A percentile compares a stretch with the other conserved stretches of the same genome.
phyloP scores from a whole-genome alignment of 1,139 yeast genomes.

The Arxiozyma bovina region DNA sequence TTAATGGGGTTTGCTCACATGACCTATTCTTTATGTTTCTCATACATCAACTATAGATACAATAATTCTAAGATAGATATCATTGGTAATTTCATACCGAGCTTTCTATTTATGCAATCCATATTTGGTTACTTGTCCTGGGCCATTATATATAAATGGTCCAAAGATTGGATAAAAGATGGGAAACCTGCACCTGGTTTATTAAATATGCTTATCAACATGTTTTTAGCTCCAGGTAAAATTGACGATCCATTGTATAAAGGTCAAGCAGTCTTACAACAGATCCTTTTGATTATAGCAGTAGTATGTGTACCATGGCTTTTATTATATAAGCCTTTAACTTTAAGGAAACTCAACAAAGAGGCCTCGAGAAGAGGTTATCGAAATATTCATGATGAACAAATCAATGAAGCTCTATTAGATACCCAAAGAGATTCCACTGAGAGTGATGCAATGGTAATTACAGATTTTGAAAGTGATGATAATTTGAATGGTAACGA shows the following conservation, averaged over 20 bases:
- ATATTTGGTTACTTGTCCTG: slow-evolving; percentile 70
- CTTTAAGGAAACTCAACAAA: slow-evolving; percentile 31
- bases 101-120: slow-evolving; percentile 72
- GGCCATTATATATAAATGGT: slow-evolving; percentile 72
- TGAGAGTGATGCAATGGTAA: slow-evolving; percentile 29
- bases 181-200: slow-evolving; percentile 69
- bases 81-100: slow-evolving; percentile 71
- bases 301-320: slow-evolving; percentile 72
- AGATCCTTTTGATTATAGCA: slow-evolving; percentile 50
- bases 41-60: slow-evolving; percentile 54
- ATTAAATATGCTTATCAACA: slow-evolving; percentile 70
- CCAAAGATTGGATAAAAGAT: slow-evolving; percentile 64
- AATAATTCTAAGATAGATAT: slow-evolving; percentile 57
- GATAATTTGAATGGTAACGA: slow-evolving; percentile 34
- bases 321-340: slow-evolving; percentile 58
- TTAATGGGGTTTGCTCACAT: slow-evolving; percentile 73
- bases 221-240: slow-evolving; percentile 72
- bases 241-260: slow-evolving; percentile 57
- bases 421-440: slow-evolving; percentile 11
- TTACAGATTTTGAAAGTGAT: slow-evolving; percentile 32
- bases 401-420: slow-evolving; percentile 33
- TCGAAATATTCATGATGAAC: slow-evolving; percentile 31
- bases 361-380: slow-evolving; percentile 25
- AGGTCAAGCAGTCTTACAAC: slow-evolving; percentile 57
- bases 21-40: slow-evolving; percentile 64